phyloP scores from a whole-genome alignment of 2,329 filamentous ascomycete genomes.

The Calonectria fujianensis region DNA sequence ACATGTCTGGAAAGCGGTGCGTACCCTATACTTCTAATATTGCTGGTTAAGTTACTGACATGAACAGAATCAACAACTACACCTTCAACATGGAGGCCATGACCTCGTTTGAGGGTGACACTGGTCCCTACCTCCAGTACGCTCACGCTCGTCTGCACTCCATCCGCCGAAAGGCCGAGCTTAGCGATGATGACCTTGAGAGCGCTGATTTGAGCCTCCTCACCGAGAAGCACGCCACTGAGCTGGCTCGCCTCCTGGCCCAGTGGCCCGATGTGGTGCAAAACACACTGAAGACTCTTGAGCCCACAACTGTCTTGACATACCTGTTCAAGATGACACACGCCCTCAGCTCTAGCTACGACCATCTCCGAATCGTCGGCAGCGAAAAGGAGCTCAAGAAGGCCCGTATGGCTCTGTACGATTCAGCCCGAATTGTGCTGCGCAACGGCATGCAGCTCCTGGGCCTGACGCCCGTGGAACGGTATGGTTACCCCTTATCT shows the following conservation, averaged over 20 bases:
- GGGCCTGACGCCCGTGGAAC: constrained; percentile 85
- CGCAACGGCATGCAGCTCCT: constrained; percentile 89
- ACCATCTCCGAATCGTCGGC: constrained; percentile 87
- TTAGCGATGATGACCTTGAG: constrained; percentile 75
- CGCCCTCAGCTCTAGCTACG: constrained; percentile 85
- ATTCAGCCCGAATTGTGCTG: constrained; percentile 83
- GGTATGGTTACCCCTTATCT: constrained; percentile 52
- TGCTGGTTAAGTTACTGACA: constrained; percentile 21
- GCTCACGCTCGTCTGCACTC: constrained; percentile 83
- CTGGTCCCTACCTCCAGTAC: constrained; percentile 90
- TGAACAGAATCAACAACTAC: constrained; percentile 76
- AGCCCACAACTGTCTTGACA: constrained; percentile 75
- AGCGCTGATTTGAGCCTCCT: constrained; percentile 81
- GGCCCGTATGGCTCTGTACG: constrained; percentile 84
- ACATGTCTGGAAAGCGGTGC: constrained; percentile 95
- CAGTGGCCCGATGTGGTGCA: constrained; percentile 91
- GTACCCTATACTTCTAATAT: constrained; percentile 46
- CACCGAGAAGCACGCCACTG: constrained; percentile 81
- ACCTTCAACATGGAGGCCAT: constrained; percentile 87
- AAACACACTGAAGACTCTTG: constrained; percentile 89
- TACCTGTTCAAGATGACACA: constrained; percentile 92
- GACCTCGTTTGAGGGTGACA: constrained; percentile 90
- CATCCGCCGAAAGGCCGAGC: constrained; percentile 74
- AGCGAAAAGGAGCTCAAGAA: constrained; percentile 82
- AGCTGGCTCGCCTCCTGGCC: constrained; percentile 84